Percentiles rank a stretch among this genome's conserved stretches.
Evolutionary conservation across 257 asterid genomes (phyloP).

Genomic region (Solanum pimpinellifolium): DNA sequence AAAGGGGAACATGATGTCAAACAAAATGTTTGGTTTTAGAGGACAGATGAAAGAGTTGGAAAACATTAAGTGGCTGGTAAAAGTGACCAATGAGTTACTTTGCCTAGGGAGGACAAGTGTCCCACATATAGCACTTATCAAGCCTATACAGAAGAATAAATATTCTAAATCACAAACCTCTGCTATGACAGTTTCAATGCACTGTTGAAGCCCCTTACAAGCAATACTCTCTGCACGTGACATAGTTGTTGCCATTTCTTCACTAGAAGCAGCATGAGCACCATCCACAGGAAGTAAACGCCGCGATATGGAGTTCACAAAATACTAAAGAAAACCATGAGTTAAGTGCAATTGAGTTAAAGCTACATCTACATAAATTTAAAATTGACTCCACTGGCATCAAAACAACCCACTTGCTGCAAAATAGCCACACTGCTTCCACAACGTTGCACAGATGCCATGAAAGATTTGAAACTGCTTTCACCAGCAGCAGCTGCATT

Average conservation of each 20-base stretch:
- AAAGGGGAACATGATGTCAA: background rate
- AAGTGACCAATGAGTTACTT: background rate
- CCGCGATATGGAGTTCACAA: constrained; percentile 88
- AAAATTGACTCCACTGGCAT: background rate
- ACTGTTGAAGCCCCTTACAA: constrained; percentile 94
- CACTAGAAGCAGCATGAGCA: constrained; percentile 92
- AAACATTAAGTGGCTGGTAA: background rate
- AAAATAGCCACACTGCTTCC: constrained; percentile 98
- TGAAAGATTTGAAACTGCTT: constrained; percentile 91
- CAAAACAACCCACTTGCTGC: constrained; percentile 70
- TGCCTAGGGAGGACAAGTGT: background rate
- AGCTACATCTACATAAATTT: background rate
- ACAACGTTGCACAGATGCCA: constrained; percentile 96
- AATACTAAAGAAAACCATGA: constrained; percentile 41
- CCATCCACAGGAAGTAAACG: constrained; percentile 91
- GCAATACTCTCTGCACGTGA: constrained; percentile 94
- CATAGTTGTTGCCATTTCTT: constrained; percentile 97
- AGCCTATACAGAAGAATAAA: background rate
- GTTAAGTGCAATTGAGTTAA: background rate
- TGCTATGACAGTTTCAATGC: constrained; percentile 97
- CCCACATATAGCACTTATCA: background rate
- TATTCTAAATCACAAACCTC: constrained; percentile 50
- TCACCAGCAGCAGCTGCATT: constrained; percentile 99
- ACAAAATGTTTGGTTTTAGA: background rate
- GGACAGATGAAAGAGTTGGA: background rate